Evolutionary conservation across 441 rosid genomes (phyloP).

Genomic region (Gossypium schwendimanii): DNA sequence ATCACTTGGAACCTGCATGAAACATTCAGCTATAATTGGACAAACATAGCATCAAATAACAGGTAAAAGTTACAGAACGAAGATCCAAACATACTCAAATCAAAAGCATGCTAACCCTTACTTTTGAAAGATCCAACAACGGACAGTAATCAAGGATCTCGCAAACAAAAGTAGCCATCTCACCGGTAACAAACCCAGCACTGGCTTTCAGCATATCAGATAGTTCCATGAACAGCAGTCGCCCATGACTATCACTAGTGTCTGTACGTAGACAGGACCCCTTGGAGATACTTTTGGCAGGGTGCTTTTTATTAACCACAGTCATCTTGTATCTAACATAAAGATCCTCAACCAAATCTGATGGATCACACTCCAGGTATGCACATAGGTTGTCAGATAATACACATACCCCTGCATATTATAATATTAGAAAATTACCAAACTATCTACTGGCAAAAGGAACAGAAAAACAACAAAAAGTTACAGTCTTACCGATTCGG

Average conservation of each 20-base stretch:
- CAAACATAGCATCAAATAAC: neutral
- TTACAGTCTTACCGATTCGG: constrained; percentile 68
- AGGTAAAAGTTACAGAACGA: neutral
- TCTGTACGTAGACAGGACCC: constrained; percentile 96
- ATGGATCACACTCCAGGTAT: constrained; percentile 93
- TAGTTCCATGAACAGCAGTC: constrained; percentile 86
- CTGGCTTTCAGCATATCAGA: constrained; percentile 91
- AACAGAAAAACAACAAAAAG: constrained; percentile 26
- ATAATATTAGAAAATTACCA: neutral
- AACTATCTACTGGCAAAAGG: neutral
- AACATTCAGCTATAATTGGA: neutral
- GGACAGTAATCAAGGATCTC: constrained; percentile 98
- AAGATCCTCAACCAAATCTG: constrained; percentile 56
- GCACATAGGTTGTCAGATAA: constrained; percentile 91
- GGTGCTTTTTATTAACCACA: constrained; percentile 83
- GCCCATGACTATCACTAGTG: constrained; percentile 87
- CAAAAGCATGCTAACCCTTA: constrained; percentile 57
- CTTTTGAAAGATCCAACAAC: constrained; percentile 96
- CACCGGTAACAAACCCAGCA: constrained; percentile 95
- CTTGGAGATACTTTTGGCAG: constrained; percentile 91
- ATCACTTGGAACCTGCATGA: neutral
- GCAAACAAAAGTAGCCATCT: constrained; percentile 91
- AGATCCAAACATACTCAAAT: neutral
- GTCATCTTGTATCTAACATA: constrained; percentile 98
- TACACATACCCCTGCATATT: constrained; percentile 76